phyloP scores from a whole-genome alignment of 164 flowering plant species.

The Amborella trichopoda region DNA sequence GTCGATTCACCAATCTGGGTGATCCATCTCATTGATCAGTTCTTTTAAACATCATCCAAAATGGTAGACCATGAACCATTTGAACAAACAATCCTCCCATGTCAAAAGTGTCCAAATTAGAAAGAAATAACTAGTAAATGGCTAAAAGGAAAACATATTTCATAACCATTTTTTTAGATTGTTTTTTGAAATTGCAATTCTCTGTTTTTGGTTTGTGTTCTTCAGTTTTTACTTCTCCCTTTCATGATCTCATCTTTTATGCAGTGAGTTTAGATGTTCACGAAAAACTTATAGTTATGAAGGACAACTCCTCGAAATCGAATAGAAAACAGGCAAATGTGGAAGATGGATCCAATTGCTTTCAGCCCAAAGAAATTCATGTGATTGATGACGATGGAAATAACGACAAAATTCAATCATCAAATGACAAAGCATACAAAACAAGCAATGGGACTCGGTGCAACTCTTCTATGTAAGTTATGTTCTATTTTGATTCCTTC shows the following conservation, averaged over 20 bases:
- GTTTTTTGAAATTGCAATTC: too few species aligned
- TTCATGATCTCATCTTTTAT: slow-evolving; percentile 16
- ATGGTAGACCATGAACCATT: too few species aligned
- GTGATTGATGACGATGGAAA: slow-evolving; percentile 32
- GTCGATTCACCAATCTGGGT: too few species aligned
- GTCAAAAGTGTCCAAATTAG: too few species aligned
- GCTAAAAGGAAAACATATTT: too few species aligned
- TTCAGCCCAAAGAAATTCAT: slow-evolving; percentile 30
- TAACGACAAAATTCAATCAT: slow-evolving; percentile 12
- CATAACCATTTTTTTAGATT: too few species aligned
- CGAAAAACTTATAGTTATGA: slow-evolving; percentile 30
- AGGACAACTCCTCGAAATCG: slow-evolving; percentile 16
- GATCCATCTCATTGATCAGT: too few species aligned
- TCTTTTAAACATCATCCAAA: too few species aligned
- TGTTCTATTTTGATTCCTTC: not conserved
- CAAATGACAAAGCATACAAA: slow-evolving; percentile 12
- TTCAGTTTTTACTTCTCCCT: not conserved
- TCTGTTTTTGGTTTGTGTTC: not conserved
- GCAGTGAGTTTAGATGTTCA: slow-evolving; percentile 89
- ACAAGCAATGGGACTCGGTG: slow-evolving; percentile 10
- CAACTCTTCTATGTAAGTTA: slow-evolving; percentile 34
- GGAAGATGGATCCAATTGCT: slow-evolving; percentile 13
- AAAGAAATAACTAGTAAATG: too few species aligned
- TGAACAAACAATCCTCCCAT: too few species aligned
- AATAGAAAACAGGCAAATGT: slow-evolving; percentile 12